Conservation (phyloP, 495 filamentous ascomycete species). For the Hypoxylon fragiforme region DNA sequence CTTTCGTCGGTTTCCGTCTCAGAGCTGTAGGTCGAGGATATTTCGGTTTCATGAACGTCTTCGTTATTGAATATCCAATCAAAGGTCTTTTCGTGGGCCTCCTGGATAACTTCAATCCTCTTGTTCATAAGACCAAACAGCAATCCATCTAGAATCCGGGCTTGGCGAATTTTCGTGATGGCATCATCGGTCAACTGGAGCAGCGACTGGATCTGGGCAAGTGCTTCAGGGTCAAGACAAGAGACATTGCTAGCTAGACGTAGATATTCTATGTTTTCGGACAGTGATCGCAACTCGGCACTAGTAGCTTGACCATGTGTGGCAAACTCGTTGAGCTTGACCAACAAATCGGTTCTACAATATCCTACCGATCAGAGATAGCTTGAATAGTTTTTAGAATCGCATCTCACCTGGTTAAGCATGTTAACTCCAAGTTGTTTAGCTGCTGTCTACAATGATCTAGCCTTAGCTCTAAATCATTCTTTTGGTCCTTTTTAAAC, state of each 20-base stretch:
- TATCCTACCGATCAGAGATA: background rate
- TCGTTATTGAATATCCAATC: constrained; percentile 36
- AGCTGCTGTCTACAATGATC: constrained; percentile 27
- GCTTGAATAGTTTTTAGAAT: background rate
- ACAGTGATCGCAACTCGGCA: constrained; percentile 18
- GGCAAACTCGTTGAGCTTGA: constrained; percentile 10
- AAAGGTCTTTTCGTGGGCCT: constrained; percentile 32
- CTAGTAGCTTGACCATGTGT: constrained; percentile 9
- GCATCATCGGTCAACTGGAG: constrained; percentile 14
- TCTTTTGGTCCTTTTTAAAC: constrained; percentile 23
- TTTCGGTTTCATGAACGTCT: background rate
- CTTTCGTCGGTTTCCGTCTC: no score
- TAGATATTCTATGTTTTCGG: constrained; percentile 23
- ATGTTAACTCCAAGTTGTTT: constrained; percentile 20
- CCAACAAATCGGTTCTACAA: constrained; percentile 11
- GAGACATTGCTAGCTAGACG: constrained; percentile 21
- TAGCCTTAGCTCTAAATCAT: constrained; percentile 28
- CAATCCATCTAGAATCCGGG: constrained; percentile 19
- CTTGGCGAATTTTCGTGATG: constrained; percentile 10
- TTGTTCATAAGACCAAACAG: constrained; percentile 30
- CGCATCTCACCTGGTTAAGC: constrained; percentile 17
- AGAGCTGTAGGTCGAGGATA: no score
- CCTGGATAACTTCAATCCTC: constrained; percentile 20
- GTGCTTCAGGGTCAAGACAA: constrained; percentile 9
- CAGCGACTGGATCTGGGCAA: constrained; percentile 24